Base-by-base conservation (phyloP, 352 stramenopile genomes). In the Sclerospora graminicola region DNA sequence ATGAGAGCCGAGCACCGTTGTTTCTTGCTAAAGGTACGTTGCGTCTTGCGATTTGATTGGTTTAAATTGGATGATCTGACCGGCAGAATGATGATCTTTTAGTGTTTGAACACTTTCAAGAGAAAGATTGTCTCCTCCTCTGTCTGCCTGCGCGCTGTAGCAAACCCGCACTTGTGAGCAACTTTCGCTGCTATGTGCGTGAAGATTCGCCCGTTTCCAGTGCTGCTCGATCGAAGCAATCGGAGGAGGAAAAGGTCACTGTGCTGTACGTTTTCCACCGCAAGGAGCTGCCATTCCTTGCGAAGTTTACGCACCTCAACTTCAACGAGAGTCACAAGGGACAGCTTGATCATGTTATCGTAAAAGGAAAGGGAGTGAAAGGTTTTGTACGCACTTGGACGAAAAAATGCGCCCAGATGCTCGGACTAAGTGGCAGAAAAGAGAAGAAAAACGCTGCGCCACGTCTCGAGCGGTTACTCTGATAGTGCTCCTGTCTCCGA, bases 231-330 rank as follows among this genome's bases (percentile, higher is more conserved):
- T n/a, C 59, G 11, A 54, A 30, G 11, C 45, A 57, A n/a, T 46
- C 51, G 23, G 45, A 65, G 9, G 48, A 66, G 29, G 45, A 63
- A 11, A 55, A 57, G 27, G 0, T 52, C 8, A 57, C 54, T 6
- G 48, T 72, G 4, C 19, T 87, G 19, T 85, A 76, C 51, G 69
- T 60, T 21, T 6, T 84, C 37, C 69, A 85, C 34, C 75, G 75
- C 15, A 63, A 80, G 33, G 70, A 84, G 37, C 44, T 88, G 46
- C 66, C 70, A 16, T 88, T 82, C 46, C 50, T 82, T 14, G 63
- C 36, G 16, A 65, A 66, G 7, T 75, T 63, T 24, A 59, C 66
- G 21, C n/a, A n/a, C n/a, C 21, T 26, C 21, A 26, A 3, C 21
- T 26, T 3, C 21, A 26, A 6, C 21, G 21, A 3, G 21, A 26